A percentile compares a stretch with the other conserved stretches of the same genome.
These are phyloP conservation scores for Scutellaria barbata DNA, from an alignment of 257 asterid species.

Conservation along the genomic window DNA sequence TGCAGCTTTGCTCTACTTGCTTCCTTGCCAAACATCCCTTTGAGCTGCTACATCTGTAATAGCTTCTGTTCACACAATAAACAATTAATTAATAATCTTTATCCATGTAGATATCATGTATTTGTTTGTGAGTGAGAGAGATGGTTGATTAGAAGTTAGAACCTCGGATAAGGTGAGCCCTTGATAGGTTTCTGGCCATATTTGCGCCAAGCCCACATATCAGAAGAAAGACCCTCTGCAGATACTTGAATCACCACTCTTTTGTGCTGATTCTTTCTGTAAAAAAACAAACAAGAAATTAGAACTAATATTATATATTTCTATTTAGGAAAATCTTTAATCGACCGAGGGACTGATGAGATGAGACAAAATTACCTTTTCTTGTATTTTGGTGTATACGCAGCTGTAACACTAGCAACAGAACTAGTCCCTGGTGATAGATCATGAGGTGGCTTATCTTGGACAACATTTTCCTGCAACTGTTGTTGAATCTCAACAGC, in stretches of 20 bases:
- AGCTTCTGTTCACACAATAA: constrained; percentile 61
- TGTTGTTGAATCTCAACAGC: constrained; percentile 42
- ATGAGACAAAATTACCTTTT: constrained; percentile 57
- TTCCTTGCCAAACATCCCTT: constrained; percentile 92
- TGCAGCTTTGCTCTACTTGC: constrained; percentile 90
- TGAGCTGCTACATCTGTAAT: constrained; percentile 92
- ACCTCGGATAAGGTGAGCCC: constrained; percentile 98
- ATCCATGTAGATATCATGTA: not conserved
- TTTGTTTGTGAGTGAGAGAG: not conserved
- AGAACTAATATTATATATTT: not conserved
- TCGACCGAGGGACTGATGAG: no score
- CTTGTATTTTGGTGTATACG: constrained; percentile 66
- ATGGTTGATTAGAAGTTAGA: not conserved
- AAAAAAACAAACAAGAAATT: not conserved
- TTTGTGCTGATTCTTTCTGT: constrained; percentile 84
- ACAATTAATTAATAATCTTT: not conserved
- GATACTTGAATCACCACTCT: constrained; percentile 73
- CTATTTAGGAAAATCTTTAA: not conserved
- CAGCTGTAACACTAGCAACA: constrained; percentile 30
- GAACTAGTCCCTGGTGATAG: constrained; percentile 33
- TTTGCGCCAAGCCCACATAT: constrained; percentile 98
- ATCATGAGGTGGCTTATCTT: constrained; percentile 26
- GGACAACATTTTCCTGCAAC: constrained; percentile 4
- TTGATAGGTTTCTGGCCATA: constrained; percentile 98
- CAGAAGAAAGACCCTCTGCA: constrained; percentile 74